Conservation (phyloP, 371 early-diverging fungal species). For the Mucor indicus region DNA sequence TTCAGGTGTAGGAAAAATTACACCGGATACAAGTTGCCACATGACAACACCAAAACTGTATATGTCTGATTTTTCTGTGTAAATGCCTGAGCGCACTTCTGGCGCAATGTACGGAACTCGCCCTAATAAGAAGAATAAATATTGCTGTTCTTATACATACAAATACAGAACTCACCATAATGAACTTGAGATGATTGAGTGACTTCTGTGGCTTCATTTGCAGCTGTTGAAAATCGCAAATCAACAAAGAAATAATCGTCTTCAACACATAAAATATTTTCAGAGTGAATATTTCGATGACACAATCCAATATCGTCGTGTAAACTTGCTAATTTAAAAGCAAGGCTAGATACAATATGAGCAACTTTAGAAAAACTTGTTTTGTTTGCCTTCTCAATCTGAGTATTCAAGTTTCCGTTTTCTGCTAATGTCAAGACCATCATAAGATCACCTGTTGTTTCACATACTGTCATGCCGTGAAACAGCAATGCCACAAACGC, state of each 20-base stretch:
- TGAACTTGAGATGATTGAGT: constrained; percentile 27
- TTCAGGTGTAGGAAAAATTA: constrained; percentile 39
- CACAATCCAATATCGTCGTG: constrained; percentile 40
- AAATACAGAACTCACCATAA: constrained; percentile 26
- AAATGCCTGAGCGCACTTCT: constrained; percentile 36
- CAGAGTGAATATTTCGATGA: constrained; percentile 41
- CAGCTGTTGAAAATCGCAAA: constrained; percentile 38
- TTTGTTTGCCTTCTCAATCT: constrained; percentile 13
- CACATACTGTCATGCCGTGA: constrained; percentile 40
- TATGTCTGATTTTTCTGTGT: constrained; percentile 35
- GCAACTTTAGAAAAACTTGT: constrained; percentile 5
- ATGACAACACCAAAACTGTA: constrained; percentile 39
- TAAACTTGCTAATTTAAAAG: constrained; percentile 33
- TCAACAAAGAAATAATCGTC: constrained; percentile 38
- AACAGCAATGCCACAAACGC: constrained; percentile 35
- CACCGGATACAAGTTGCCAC: constrained; percentile 45
- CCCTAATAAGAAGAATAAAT: no score
- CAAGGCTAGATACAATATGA: constrained; percentile 30
- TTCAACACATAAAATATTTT: constrained; percentile 30
- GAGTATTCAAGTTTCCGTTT: constrained; percentile 29
- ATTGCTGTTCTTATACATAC: no score
- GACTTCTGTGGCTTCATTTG: constrained; percentile 29
- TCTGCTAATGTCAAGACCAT: constrained; percentile 36
- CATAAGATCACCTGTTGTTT: constrained; percentile 37
- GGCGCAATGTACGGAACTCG: constrained; percentile 43